Conservation (phyloP, 1,284 basidiomycete genomes). For the Tilletia caries region DNA sequence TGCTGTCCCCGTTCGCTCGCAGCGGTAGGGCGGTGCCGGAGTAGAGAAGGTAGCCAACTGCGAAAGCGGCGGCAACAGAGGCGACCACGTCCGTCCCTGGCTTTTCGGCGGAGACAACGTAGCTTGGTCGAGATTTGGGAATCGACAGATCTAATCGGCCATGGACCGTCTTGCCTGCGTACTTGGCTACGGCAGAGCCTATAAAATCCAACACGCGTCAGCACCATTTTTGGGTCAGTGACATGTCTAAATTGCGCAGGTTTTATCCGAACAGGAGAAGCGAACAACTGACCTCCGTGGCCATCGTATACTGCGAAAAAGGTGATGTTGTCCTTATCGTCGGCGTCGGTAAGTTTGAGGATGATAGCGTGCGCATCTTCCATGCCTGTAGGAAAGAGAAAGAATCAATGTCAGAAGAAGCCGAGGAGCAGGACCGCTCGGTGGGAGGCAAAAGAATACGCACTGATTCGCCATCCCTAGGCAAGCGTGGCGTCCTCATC, state of each 20-base stretch:
- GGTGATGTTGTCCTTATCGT: slow-evolving; percentile 40
- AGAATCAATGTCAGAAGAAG: slow-evolving; percentile 22
- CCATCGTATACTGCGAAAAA: slow-evolving; percentile 99
- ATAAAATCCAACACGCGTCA: slow-evolving; percentile 13
- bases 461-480: slow-evolving; percentile 97
- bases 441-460: slow-evolving; percentile 53
- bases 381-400: slow-evolving; percentile 74
- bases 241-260: no score
- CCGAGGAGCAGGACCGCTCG: slow-evolving; percentile 8
- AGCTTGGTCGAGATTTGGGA: slow-evolving; percentile 70
- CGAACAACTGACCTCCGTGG: slow-evolving; percentile 73
- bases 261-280: no score
- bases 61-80: slow-evolving; percentile 75
- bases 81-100: slow-evolving; percentile 88
- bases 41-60: slow-evolving; percentile 78
- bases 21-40: slow-evolving; percentile 59
- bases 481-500: slow-evolving; percentile 75
- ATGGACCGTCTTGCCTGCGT: slow-evolving; percentile 84
- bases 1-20: no score
- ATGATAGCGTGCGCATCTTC: slow-evolving; percentile 90
- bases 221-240: no score
- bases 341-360: slow-evolving; percentile 55
- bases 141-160: slow-evolving; percentile 75
- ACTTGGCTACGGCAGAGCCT: slow-evolving; percentile 86
- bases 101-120: slow-evolving; percentile 69